Evolutionary conservation across 305 asterid species (phyloP).

Genomic region (Nicotiana rustica): DNA sequence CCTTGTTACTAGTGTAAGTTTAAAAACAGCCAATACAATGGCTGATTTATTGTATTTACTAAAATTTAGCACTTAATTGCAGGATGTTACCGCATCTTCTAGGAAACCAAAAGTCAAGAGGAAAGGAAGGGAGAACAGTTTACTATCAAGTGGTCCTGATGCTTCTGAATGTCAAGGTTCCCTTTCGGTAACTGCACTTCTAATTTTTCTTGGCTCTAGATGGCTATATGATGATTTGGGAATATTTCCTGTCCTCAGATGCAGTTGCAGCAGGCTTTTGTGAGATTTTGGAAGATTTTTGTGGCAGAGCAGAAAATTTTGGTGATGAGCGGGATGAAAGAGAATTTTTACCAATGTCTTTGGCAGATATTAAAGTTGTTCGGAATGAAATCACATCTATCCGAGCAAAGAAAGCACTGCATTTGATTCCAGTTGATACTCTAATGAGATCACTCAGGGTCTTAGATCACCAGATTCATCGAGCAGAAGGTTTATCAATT

Average conservation of each 20-base stretch:
- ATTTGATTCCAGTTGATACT: slow-evolving; percentile 75
- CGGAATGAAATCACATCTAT: slow-evolving; percentile 81
- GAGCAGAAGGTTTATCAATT: slow-evolving; percentile 95
- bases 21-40: slow-evolving; percentile 23
- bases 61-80: slow-evolving; percentile 46
- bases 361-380: slow-evolving; percentile 75
- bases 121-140: slow-evolving; percentile 63
- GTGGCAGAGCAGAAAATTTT: slow-evolving; percentile 74
- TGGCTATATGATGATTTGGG: slow-evolving; percentile 40
- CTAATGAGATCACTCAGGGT: slow-evolving; percentile 79
- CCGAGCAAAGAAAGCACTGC: slow-evolving; percentile 71
- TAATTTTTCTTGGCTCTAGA: slow-evolving; percentile 13
- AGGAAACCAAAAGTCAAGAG: slow-evolving; percentile 78
- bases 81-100: slow-evolving; percentile 75
- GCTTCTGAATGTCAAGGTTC: slow-evolving; percentile 80
- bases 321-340: slow-evolving; percentile 88
- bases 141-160: slow-evolving; percentile 63
- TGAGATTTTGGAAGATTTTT: slow-evolving; percentile 78
- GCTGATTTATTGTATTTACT: slow-evolving; percentile 39
- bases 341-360: slow-evolving; percentile 79
- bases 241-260: slow-evolving; percentile 55
- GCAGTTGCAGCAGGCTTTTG: slow-evolving; percentile 72
- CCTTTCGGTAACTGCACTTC: slow-evolving; percentile 26
- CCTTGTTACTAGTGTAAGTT: slow-evolving; percentile 60
- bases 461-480: slow-evolving; percentile 93